These are phyloP conservation scores for Komagataella phaffii DNA, from an alignment of 805 yeast genomes.

Conservation along the genomic window DNA sequence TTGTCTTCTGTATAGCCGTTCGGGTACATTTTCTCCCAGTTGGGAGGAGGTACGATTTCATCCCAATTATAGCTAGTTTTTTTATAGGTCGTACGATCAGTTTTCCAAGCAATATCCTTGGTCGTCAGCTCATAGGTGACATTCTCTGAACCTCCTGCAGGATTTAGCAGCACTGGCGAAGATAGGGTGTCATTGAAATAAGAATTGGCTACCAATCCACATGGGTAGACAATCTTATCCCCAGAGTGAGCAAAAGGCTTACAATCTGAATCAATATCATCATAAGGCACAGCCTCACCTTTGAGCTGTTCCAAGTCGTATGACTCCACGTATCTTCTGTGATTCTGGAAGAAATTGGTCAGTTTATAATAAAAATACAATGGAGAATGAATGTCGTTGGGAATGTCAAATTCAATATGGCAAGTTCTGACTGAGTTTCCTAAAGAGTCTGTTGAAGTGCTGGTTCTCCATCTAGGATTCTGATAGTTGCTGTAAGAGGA, in stretches of 20 bases:
- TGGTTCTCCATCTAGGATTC: conserved; percentile 52
- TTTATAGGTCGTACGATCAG: conserved; percentile 63
- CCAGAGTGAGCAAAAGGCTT: conserved; percentile 31
- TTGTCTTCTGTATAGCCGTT: conserved; percentile 79
- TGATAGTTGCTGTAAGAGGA: conserved; percentile 16
- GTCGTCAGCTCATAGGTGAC: conserved; percentile 29
- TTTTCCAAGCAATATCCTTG: conserved; percentile 70
- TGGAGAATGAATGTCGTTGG: conserved; percentile 57
- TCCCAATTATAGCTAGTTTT: conserved; percentile 52
- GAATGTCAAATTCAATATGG: conserved; percentile 56
- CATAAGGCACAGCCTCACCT: conserved; percentile 53
- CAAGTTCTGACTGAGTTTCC: conserved; percentile 33
- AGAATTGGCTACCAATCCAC: conserved; percentile 92
- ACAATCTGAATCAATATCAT: conserved; percentile 37
- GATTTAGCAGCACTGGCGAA: conserved; percentile 30
- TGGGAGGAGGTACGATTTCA: conserved; percentile 88
- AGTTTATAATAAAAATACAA: conserved; percentile 70
- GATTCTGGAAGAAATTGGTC: conserved; percentile 90
- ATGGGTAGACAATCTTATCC: conserved; percentile 56
- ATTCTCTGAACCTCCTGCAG: conserved; percentile 20
- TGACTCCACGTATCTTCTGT: conserved; percentile 82
- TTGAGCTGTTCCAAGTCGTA: conserved; percentile 69
- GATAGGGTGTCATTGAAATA: conserved; percentile 79
- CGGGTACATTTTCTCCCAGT: conserved; percentile 72
- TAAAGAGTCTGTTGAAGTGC: conserved; percentile 19